Conservation (phyloP, 2,329 filamentous ascomycete genomes). For the Diplodia corticola region DNA sequence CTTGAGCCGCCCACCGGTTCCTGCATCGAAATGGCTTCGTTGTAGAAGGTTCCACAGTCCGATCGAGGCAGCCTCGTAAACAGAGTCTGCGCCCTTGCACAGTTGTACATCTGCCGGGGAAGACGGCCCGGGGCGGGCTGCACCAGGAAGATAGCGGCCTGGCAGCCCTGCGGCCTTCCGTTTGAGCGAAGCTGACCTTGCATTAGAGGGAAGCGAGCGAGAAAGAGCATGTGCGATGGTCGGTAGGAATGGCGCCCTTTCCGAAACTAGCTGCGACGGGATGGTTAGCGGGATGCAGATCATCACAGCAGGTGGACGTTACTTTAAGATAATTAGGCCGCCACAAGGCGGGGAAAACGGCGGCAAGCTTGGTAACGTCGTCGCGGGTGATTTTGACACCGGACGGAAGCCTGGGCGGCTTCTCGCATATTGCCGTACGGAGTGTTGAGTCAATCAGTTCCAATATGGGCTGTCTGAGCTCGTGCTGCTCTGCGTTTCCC, state of each 20-base stretch:
- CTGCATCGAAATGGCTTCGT: slow-evolving; percentile 19
- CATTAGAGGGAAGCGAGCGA: slow-evolving; percentile 24
- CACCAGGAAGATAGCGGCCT: not conserved
- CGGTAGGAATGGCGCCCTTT: slow-evolving; percentile 25
- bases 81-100: not conserved
- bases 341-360: slow-evolving; percentile 44
- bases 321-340: slow-evolving; percentile 40
- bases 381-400: slow-evolving; percentile 36
- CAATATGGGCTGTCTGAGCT: slow-evolving; percentile 22
- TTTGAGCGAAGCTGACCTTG: slow-evolving; percentile 24
- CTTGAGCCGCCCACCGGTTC: slow-evolving; percentile 17
- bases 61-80: slow-evolving; percentile 8
- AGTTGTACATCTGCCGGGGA: slow-evolving; percentile 1
- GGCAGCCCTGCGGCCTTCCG: slow-evolving; percentile 21
- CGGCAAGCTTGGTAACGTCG: slow-evolving; percentile 38
- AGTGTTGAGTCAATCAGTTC: slow-evolving; percentile 40
- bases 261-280: slow-evolving; percentile 13
- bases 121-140: slow-evolving; percentile 2
- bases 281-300: not conserved
- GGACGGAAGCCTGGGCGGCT: slow-evolving; percentile 26
- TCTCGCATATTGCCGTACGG: slow-evolving; percentile 37
- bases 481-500: slow-evolving; percentile 7
- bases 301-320: not conserved
- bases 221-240: slow-evolving; percentile 27
- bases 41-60: slow-evolving; percentile 22